phyloP scores from a whole-genome alignment of 2,329 filamentous ascomycete genomes.

The Fusarium subtropicale region DNA sequence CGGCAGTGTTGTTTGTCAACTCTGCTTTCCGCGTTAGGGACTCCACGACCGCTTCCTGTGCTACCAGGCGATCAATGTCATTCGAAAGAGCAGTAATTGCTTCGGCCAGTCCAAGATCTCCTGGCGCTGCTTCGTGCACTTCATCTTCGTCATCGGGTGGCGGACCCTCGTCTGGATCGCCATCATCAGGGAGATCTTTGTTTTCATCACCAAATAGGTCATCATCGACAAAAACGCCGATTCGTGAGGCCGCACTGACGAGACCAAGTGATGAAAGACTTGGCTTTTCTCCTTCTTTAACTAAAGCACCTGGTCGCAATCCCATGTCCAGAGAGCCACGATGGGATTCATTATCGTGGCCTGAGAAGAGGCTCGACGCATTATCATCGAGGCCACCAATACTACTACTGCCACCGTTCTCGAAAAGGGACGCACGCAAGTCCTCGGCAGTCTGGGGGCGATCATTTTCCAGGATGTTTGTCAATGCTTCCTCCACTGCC shows the following conservation, averaged over 20 bases:
- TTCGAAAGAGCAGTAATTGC: constrained; percentile 88
- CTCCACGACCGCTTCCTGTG: constrained; percentile 91
- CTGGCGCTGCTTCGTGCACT: constrained; percentile 93
- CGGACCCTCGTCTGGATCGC: constrained; percentile 72
- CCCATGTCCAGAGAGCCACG: constrained; percentile 70
- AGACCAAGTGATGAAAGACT: constrained; percentile 92
- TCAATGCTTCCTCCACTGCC: constrained; percentile 92
- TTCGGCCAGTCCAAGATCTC: constrained; percentile 91
- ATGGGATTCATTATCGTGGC: constrained; percentile 69
- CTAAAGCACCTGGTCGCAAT: constrained; percentile 45
- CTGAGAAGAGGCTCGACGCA: constrained; percentile 63
- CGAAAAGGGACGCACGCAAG: constrained; percentile 74
- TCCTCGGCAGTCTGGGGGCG: constrained; percentile 73
- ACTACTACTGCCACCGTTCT: constrained; percentile 36
- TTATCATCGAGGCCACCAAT: constrained; percentile 48
- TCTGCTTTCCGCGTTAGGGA: constrained; percentile 94
- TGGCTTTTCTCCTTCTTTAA: constrained; percentile 73
- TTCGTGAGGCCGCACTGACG: constrained; percentile 86
- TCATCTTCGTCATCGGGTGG: constrained; percentile 77
- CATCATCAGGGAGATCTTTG: constrained; percentile 85
- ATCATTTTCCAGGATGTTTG: constrained; percentile 88
- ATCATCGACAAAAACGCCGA: constrained; percentile 93
- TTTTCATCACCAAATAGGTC: constrained; percentile 93
- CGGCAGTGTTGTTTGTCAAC: constrained; percentile 94
- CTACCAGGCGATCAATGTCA: constrained; percentile 88